Conservation (phyloP, 306 rosid species). For the Acacia acuminata region DNA sequence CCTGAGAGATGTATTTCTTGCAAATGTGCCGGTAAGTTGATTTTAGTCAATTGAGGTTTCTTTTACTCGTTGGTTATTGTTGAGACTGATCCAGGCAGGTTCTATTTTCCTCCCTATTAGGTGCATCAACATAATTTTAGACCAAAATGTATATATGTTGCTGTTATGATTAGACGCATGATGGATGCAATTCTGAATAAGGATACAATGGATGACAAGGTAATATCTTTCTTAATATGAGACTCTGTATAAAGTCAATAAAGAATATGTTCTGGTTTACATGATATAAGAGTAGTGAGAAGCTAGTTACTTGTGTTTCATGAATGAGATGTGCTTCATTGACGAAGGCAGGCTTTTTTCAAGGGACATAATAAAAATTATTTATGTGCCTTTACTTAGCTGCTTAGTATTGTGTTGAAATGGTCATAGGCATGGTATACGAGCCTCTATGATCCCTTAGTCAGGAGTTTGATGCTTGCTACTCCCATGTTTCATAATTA, state of each 20-base stretch:
- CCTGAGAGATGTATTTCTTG: slow-evolving; percentile 77
- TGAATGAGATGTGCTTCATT: neutral
- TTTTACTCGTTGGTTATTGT: slow-evolving; percentile 20
- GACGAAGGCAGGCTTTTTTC: neutral
- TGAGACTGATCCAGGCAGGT: slow-evolving; percentile 24
- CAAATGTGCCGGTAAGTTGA: slow-evolving; percentile 74
- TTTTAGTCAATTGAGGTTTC: slow-evolving; percentile 16
- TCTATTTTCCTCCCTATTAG: slow-evolving; percentile 38
- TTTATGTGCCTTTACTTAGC: neutral
- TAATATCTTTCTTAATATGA: slow-evolving; percentile 29
- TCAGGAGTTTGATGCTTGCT: neutral
- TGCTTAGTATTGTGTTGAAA: neutral
- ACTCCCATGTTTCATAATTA: neutral
- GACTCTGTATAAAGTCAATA: neutral
- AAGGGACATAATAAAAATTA: neutral
- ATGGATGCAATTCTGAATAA: slow-evolving; percentile 89
- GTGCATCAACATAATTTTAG: slow-evolving; percentile 66
- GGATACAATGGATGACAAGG: slow-evolving; percentile 99
- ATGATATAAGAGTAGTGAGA: neutral
- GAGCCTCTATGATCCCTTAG: neutral
- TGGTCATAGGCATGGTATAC: neutral
- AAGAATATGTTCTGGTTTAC: neutral
- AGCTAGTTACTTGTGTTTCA: neutral
- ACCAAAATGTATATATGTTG: slow-evolving; percentile 86
- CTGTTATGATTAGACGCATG: slow-evolving; percentile 88